Conservation (phyloP, 2,329 filamentous ascomycete species). For the Domatiomyces catenatus region DNA sequence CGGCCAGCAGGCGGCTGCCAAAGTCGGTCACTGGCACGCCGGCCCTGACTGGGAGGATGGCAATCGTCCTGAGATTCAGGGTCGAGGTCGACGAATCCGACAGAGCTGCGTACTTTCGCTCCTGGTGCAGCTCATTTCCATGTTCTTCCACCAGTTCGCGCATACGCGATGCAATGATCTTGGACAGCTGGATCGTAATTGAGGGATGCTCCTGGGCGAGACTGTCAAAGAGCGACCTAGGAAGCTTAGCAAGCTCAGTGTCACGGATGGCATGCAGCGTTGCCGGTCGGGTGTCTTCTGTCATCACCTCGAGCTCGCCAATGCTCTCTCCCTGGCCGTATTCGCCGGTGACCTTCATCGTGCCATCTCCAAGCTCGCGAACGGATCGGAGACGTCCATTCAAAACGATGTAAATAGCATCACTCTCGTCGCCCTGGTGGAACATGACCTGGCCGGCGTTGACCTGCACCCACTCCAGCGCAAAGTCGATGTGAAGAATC, state of each 20-base stretch:
- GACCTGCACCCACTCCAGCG: conserved; percentile 94
- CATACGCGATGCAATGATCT: conserved; percentile 95
- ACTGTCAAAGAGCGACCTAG: conserved; percentile 91
- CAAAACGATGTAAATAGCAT: conserved; percentile 94
- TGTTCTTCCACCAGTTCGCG: conserved; percentile 72
- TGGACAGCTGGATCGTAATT: conserved; percentile 97
- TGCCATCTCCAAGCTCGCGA: conserved; percentile 63
- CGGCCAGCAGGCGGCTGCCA: conserved; percentile 72
- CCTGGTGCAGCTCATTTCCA: conserved; percentile 48
- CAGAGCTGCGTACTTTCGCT: conserved; percentile 36
- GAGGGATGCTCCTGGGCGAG: conserved; percentile 91
- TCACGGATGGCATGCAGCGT: conserved; percentile 92
- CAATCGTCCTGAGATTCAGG: conserved; percentile 81
- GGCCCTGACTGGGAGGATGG: conserved; percentile 75
- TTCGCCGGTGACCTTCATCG: conserved; percentile 74
- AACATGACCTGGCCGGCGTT: conserved; percentile 90
- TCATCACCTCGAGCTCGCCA: conserved; percentile 90
- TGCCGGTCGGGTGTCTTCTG: conserved; percentile 76
- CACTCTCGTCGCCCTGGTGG: conserved; percentile 85
- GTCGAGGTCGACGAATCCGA: conserved; percentile 48
- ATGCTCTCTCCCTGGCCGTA: conserved; percentile 96
- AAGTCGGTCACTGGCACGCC: conserved; percentile 94
- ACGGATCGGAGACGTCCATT: conserved; percentile 82
- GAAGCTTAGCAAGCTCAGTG: conserved; percentile 90
- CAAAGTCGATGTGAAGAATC: conserved; percentile 94